phyloP scores from a whole-genome alignment of 2,329 filamentous ascomycete species.

The Colletotrichum phormii region DNA sequence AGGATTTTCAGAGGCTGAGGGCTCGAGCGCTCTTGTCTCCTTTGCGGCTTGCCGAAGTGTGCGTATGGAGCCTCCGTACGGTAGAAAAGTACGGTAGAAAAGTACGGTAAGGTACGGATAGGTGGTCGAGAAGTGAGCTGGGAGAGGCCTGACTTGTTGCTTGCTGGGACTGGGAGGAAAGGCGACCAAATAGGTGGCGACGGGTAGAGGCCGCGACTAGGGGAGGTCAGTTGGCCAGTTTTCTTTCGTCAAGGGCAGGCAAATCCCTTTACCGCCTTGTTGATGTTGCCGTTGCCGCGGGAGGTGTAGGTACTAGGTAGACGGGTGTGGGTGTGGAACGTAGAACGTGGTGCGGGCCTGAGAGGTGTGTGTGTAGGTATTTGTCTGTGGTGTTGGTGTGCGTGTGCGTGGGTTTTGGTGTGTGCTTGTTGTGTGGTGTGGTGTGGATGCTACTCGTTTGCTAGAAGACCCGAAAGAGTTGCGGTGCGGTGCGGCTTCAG shows the following conservation, averaged over 20 bases:
- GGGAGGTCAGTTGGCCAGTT: slow-evolving; percentile 30
- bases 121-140: slow-evolving; percentile 23
- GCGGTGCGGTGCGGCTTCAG: background rate
- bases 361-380: slow-evolving; percentile 20
- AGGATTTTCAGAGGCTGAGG: slow-evolving; percentile 34
- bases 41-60: slow-evolving; percentile 1
- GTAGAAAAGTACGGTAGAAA: no score
- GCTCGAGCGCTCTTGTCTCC: slow-evolving; percentile 21
- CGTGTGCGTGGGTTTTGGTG: background rate
- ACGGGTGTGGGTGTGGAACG: background rate
- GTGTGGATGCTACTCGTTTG: background rate
- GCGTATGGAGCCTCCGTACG: background rate
- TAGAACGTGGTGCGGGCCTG: background rate
- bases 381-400: slow-evolving; percentile 2
- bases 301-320: slow-evolving; percentile 25
- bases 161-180: slow-evolving; percentile 19
- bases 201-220: slow-evolving; percentile 21
- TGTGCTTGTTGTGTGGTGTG: background rate
- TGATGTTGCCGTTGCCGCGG: slow-evolving; percentile 28
- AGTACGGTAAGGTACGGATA: slow-evolving; percentile 5
- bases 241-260: background rate
- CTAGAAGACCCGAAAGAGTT: background rate
- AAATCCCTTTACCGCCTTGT: slow-evolving; percentile 29
- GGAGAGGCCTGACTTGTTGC: slow-evolving; percentile 12
- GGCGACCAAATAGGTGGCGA: slow-evolving; percentile 26